These are phyloP conservation scores for Eimeria sp. DNA, from an alignment of 169 alveolate species.

Conservation along the genomic window DNA sequence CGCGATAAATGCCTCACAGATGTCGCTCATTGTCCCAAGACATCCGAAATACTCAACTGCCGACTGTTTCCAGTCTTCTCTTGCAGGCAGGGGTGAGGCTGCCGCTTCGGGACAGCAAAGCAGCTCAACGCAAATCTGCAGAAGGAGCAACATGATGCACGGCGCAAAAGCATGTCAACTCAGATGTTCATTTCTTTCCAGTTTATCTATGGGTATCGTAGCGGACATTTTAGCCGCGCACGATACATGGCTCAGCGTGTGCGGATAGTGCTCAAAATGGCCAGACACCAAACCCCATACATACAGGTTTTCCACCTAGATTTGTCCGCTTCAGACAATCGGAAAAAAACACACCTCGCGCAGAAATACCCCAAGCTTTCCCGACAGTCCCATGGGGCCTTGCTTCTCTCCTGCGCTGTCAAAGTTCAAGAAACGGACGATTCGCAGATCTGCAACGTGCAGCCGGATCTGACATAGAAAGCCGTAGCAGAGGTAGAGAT, in stretches of 20 bases:
- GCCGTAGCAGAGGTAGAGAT: neutral
- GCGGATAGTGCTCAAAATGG: neutral
- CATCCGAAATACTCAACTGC: constrained; percentile 33
- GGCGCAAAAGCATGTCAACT: neutral
- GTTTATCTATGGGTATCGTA: neutral
- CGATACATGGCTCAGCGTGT: neutral
- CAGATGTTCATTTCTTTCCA: neutral
- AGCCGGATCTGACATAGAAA: constrained; percentile 65
- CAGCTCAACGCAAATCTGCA: constrained; percentile 70
- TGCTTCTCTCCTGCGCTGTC: constrained; percentile 37
- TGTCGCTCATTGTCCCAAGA: constrained; percentile 68
- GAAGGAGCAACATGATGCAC: neutral
- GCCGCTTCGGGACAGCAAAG: constrained; percentile 59
- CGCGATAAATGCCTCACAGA: constrained; percentile 60
- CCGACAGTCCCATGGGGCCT: constrained; percentile 81
- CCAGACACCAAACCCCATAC: neutral
- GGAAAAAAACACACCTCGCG: constrained; percentile 34
- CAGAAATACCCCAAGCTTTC: constrained; percentile 74
- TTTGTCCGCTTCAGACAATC: neutral
- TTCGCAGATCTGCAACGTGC: constrained; percentile 65
- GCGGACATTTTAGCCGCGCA: neutral
- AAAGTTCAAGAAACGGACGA: constrained; percentile 75
- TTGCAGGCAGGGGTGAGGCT: constrained; percentile 29
- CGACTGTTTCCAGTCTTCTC: constrained; percentile 4
- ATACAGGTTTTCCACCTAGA: neutral